Evolutionary conservation across 2,329 filamentous ascomycete genomes (phyloP), one percentile per base, ranked within the genome.

Genomic region (Sclerotinia spermophila): DNA sequence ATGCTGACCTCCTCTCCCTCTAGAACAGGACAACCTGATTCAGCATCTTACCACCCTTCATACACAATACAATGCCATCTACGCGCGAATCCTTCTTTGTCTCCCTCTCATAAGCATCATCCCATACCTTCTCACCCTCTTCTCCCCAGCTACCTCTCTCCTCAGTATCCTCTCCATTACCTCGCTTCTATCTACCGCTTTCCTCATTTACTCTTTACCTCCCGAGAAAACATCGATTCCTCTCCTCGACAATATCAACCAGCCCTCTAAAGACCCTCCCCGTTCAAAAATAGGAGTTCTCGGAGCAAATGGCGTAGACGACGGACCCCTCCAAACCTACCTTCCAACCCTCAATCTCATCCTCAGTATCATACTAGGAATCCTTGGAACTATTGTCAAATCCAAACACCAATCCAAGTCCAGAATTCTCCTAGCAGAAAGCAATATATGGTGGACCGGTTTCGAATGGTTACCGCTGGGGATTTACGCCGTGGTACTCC

Each of bases 11-110:
- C 2, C 30, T 19, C 17, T 4, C 40, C 5, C 30, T 58, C 24
- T 35, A 86, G 89, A 90, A 76, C 90, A 92, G 82, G 89, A 92
- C 76, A 78, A 81, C 64, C 82, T 92, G 15, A 92, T 93, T 76
- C 76, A 78, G 24, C 76, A 78, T 58, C 86, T 92, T 44, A 79
- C 83, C 48, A 77, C 79, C 48, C 81, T 88, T 76, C 90, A 92
- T 81, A 81, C 82, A 70, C 77, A 81, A 68, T 85, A 84, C 79
- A 88, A 91, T 81, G 81, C 83, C 67, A 85, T 86, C 75, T 89
- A 89, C 82, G 83, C 83, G 68, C 81, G 82, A 72, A 72, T 84
- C 74, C 89, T 93, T 74, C 83, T 91, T 77, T 75, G 81, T 67
- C 82, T 93, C n/a, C 89, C 90, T 1, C 75, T 86, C 69, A 78